Base-by-base conservation (phyloP, 2,329 filamentous ascomycete species). In the Fusarium sp. region DNA sequence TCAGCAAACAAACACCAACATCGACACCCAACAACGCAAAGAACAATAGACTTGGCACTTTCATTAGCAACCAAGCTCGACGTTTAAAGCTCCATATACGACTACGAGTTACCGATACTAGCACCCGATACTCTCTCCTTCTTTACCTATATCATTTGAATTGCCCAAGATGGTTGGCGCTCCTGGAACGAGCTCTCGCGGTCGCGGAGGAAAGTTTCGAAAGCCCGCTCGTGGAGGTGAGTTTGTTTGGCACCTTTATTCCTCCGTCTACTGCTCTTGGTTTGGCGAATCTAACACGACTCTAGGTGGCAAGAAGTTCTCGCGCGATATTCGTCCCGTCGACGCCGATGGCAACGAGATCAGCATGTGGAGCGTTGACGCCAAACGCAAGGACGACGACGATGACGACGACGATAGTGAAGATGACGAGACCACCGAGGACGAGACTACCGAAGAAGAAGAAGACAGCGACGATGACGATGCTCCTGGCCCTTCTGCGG, bases 261-360 rank as follows among this genome's bases (percentile, higher is more conserved):
- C 20, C 34, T 50, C 11, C 2, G 8, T 33, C 49, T 53, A 36
- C 14, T 14, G 18, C 31, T 25, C 2, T 53, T 23, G 42, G 8
- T 8, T 3, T 27, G 25, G 23, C 5, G 42, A 49, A 16, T n/a
- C 44, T 68, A 46, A 61, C 58, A 29, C 14, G 1, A 4, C 4
- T 4, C n/a, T 70, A 97, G 94, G 94, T 68, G 96, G 96, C 77
- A 97, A 97, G 82, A 91, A 97, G 77, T 99, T 96, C 83, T 97
- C 94, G 72, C 91, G 93, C 72, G 90, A 97, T 79, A 89, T 98
- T 50, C 90, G 92, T 79, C 94, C 94, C 18, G 83, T 96, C 76
- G 94, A 97, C 77, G 90, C 90, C 73, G 92, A 98, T 77, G 96
- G 95, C 74, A 96, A 96, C 77, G 89, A 93, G 73, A 85, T 95